Base-by-base conservation (phyloP, 768 basidiomycete species). In the Boletus pseudo-olivaceus region DNA sequence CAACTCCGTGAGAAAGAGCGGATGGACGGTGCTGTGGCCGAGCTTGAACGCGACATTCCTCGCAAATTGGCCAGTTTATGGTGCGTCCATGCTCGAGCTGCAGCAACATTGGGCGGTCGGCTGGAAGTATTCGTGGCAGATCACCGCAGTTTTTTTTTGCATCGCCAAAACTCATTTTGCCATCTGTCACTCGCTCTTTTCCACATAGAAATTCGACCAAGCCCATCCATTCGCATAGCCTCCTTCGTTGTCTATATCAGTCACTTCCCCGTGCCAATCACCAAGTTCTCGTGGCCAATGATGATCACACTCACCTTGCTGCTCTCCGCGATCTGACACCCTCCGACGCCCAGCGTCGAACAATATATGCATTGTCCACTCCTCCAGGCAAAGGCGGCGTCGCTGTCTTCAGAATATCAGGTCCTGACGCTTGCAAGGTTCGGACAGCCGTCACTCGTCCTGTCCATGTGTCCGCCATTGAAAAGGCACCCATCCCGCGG, bases 321-420 rank as follows among this genome's bases (percentile, higher is more conserved):
- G 2, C 27, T 49, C 19, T 11, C 11, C 19, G 23, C 11, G 27
- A 57, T 10, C 60, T 67, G 7, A 65, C 68, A 0, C 68, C 60
- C 40, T 79, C 78, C 11, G 75, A 78, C 43, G 71, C 85, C 6
- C 87, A 90, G 65, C 74, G 78, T n/a, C 63, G 70, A 23, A 95
- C 93, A 3, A 90, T 96, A 43, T 96, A 88, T 66, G 93, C 93
- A 1, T 77, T 94, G 27, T 90, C 93, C 0, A 93, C 92, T 0
- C 90, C 93, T 2, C 83, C 88, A 3, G 93, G 92, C 1, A 92
- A 86, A 57, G 91, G 81, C 4, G 93, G 93, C 15, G 79, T 96
- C 17, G 90, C 85, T 1, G 84, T 96, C 37, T 73, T 95, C 48
- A 80, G 93, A 54, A 74, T 96, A 9, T 93, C 92, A 2, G 93